Evolutionary conservation across 352 stramenopile genomes (phyloP), one percentile per base, ranked within the genome.

Genomic region (Pythium rishiriense): DNA sequence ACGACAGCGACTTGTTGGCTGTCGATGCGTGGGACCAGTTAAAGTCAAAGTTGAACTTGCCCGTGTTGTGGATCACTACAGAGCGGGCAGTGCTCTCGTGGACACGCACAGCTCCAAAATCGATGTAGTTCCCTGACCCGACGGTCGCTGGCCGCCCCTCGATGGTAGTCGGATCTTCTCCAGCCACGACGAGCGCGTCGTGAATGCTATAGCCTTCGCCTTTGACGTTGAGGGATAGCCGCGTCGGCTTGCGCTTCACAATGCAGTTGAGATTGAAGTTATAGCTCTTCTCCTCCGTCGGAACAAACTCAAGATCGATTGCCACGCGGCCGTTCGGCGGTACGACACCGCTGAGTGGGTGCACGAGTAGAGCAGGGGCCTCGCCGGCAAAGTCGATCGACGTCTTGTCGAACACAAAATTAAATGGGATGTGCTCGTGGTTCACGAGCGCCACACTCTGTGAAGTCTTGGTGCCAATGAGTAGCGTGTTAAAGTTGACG

Each of bases 1-100:
- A 4, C 15, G n/a, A 37, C 25, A 28, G 3, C 25, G 29, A 33
- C 50, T 56, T 56, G 43, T 25, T 26, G 8, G 52, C 19, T 17
- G 31, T 24, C 1, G 22, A 22, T 12, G 57, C 33, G 41, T 80
- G 67, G 55, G 56, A 87, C 82, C 92, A 97, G 26, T 82, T 81
- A 60, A 98, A 98, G 43, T 98, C 94, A 65, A 98, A 98, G 67
- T 97, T 98, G 69, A 98, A 98, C 62, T 98, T 98, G 35, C 94
- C 94, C 1, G 69, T 79, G 70, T 98, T 98, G 47, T 92, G 73
- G 47, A 98, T 91, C 39, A 84, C 73, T 4, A 98, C 68, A 0
- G 62, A 76, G 12, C 86, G 87, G 5, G 77, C 58, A 1, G 77
- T 65, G 62, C 77, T 76, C 48, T 97, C 90, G 56, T 97, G 93